These are phyloP conservation scores for Metarhizium humberi DNA, from an alignment of 2,329 filamentous ascomycete species.

Conservation along the genomic window DNA sequence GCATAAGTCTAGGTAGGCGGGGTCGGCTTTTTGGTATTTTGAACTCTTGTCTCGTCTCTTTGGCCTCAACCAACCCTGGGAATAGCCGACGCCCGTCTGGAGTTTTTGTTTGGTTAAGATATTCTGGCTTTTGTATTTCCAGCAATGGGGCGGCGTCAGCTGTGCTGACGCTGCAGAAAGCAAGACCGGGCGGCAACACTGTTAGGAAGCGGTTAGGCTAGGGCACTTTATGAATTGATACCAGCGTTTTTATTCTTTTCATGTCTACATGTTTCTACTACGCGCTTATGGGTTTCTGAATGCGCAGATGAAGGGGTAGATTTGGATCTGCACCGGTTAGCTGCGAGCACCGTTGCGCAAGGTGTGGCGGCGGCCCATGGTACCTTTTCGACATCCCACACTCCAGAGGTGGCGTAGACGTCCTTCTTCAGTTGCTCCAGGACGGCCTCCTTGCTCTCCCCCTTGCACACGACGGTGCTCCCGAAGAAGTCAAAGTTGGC, in stretches of 20 bases:
- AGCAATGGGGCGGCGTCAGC: conserved; percentile 15
- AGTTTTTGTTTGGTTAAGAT: conserved; percentile 8
- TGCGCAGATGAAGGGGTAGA: conserved; percentile 39
- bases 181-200: background rate
- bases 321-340: conserved; percentile 29
- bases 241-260: background rate
- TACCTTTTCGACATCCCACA: conserved; percentile 73
- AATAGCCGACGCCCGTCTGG: background rate
- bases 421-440: conserved; percentile 59
- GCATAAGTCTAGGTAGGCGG: background rate
- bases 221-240: conserved; percentile 2
- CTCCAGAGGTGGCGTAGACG: conserved; percentile 60
- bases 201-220: background rate
- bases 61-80: background rate
- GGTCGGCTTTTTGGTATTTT: background rate
- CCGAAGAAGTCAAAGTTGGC: conserved; percentile 61
- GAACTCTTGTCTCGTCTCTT: background rate
- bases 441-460: conserved; percentile 61
- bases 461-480: conserved; percentile 59
- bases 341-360: background rate
- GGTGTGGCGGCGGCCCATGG: background rate
- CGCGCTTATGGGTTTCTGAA: conserved; percentile 21
- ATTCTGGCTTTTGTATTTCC: conserved; percentile 8
- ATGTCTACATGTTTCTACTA: background rate
- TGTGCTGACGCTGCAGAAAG: conserved; percentile 4